phyloP scores from a whole-genome alignment of 306 rosid genomes.

The Acmispon strigosus region DNA sequence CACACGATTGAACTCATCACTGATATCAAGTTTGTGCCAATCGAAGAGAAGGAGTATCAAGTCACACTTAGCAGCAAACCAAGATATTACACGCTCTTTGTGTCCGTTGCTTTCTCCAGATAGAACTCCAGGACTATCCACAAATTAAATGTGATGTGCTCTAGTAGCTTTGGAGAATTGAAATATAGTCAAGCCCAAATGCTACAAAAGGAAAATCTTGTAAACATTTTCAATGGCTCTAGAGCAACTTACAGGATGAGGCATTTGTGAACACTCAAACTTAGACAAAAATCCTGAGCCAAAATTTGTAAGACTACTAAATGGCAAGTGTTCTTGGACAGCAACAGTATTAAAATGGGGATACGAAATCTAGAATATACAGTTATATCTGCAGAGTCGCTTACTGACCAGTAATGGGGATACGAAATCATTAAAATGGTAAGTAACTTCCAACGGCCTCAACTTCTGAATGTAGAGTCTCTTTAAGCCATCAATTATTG shows the following conservation, averaged over 20 bases:
- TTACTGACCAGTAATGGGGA: conserved; percentile 71
- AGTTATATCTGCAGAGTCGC: background rate
- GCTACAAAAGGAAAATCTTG: background rate
- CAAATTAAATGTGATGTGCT: conserved; percentile 82
- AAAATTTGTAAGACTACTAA: conserved; percentile 77
- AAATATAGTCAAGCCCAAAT: background rate
- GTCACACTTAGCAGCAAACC: conserved; percentile 96
- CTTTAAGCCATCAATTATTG: conserved; percentile 82
- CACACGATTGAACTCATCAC: conserved; percentile 93
- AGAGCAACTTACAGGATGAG: conserved; percentile 65
- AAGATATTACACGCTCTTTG: conserved; percentile 90
- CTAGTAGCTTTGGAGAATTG: conserved; percentile 49
- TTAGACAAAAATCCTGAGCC: conserved; percentile 88
- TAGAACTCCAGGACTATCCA: conserved; percentile 91
- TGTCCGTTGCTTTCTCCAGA: conserved; percentile 92
- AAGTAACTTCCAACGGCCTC: conserved; percentile 80
- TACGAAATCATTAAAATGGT: conserved; percentile 81
- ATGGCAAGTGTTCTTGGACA: conserved; percentile 94
- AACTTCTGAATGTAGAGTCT: conserved; percentile 72
- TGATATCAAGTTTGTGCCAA: conserved; percentile 89
- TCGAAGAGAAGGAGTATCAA: conserved; percentile 77
- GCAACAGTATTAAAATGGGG: conserved; percentile 59
- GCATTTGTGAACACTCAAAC: conserved; percentile 92
- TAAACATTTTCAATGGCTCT: background rate
- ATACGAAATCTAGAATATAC: background rate